Conservation (phyloP, 176 grass and related monocot species). For the Secale cereale region DNA sequence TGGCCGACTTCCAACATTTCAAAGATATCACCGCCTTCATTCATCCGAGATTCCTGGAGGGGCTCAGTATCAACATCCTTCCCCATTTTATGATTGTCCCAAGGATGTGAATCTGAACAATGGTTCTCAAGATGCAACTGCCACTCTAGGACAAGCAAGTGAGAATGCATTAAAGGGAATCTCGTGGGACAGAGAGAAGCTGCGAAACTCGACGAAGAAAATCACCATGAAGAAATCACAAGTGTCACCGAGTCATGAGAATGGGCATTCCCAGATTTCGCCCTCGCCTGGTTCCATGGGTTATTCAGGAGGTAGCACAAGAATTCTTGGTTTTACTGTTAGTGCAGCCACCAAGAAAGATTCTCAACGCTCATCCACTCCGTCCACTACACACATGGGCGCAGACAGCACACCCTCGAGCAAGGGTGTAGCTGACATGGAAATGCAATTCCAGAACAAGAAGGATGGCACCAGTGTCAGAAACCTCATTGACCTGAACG, state of each 20-base stretch:
- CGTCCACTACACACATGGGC: not conserved
- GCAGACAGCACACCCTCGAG: not conserved
- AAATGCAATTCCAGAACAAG: conserved; percentile 12
- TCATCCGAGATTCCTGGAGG: conserved; percentile 22
- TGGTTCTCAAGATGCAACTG: not conserved
- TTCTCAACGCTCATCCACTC: not conserved
- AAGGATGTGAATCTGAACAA: conserved; percentile 15
- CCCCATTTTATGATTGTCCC: conserved; percentile 5
- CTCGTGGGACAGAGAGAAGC: conserved; percentile 19
- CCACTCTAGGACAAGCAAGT: conserved; percentile 12
- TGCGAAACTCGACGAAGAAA: not conserved
- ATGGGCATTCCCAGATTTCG: conserved; percentile 22
- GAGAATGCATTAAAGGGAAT: conserved; percentile 13
- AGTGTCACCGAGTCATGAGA: conserved; percentile 1
- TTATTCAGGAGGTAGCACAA: conserved; percentile 17
- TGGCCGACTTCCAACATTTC: not conserved
- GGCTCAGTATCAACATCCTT: conserved; percentile 9
- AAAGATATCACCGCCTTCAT: conserved; percentile 9
- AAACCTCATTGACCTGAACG: conserved; percentile 61
- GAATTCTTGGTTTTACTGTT: conserved; percentile 10
- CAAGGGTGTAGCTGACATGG: not conserved
- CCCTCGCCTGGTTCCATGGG: not conserved
- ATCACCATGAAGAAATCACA: conserved; percentile 17
- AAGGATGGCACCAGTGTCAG: conserved; percentile 21
- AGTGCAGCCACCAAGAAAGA: conserved; percentile 1